Conservation (phyloP, 73 alveolate genomes). For the Paramecium octaurelia region DNA sequence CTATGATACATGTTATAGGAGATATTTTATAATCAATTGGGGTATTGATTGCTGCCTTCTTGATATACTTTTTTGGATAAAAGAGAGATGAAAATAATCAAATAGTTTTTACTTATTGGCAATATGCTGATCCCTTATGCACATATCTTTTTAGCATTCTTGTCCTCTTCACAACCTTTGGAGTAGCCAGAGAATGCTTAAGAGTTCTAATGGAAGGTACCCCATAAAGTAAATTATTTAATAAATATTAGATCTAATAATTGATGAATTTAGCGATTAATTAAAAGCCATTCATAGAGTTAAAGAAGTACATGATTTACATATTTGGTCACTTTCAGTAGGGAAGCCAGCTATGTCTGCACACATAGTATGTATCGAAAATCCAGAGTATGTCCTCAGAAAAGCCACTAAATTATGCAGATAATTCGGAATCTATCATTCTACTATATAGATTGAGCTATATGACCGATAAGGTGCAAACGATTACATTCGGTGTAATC, state of each 20-base stretch:
- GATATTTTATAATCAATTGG: conserved; percentile 91
- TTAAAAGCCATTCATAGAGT: conserved; percentile 63
- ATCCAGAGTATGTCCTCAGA: conserved; percentile 64
- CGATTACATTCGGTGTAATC: neutral
- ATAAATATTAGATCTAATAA: conserved; percentile 5
- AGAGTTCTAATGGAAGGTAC: conserved; percentile 91
- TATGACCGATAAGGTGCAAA: neutral
- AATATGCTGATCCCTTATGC: conserved; percentile 90
- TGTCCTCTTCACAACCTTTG: conserved; percentile 87
- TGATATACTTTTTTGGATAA: conserved; percentile 71
- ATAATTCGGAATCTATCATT: neutral
- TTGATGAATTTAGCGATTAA: conserved; percentile 40
- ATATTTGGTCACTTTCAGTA: conserved; percentile 88
- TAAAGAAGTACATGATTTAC: conserved; percentile 88
- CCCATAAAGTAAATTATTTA: conserved; percentile 60
- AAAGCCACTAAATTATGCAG: conserved; percentile 77
- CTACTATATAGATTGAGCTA: neutral
- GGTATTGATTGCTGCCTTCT: conserved; percentile 88
- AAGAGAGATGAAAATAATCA: neutral
- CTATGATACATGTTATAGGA: conserved; percentile 90
- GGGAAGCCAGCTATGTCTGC: conserved; percentile 82
- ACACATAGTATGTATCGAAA: conserved; percentile 64
- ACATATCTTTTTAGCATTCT: conserved; percentile 86
- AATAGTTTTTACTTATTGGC: conserved; percentile 9
- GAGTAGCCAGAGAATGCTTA: conserved; percentile 87